A percentile compares a stretch with the other conserved stretches of the same genome.
Conservation (phyloP, 2,329 filamentous ascomycete genomes). For the Colletotrichum cordylinicola region DNA sequence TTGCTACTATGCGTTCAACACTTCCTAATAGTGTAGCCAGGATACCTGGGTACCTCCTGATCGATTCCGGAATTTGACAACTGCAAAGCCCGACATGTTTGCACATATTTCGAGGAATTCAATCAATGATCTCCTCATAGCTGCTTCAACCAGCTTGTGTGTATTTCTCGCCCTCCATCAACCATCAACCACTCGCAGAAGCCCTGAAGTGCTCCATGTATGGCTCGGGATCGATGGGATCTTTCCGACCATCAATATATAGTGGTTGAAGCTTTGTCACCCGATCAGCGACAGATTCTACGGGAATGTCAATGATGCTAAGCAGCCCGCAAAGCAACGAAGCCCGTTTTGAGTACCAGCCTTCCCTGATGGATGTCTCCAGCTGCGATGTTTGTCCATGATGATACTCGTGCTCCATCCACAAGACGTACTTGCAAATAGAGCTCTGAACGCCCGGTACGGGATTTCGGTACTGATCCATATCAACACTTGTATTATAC, state of each 20-base stretch:
- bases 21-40: too few species aligned
- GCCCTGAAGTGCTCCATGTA: neutral
- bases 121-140: too few species aligned
- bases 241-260: neutral
- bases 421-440: neutral
- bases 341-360: neutral
- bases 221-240: neutral
- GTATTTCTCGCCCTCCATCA: too few species aligned
- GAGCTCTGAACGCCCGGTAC: rapidly evolving
- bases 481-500: neutral
- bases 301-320: rapidly evolving
- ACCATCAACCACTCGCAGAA: neutral
- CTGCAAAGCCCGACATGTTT: too few species aligned
- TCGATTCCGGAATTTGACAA: too few species aligned
- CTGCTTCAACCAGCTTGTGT: too few species aligned
- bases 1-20: too few species aligned
- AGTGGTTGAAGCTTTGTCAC: neutral
- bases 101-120: too few species aligned
- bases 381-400: neutral
- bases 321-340: rapidly evolving
- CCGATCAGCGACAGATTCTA: rapidly evolving
- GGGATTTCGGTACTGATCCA: neutral
- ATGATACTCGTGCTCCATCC: neutral
- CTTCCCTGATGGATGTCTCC: rapidly evolving
- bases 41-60: too few species aligned